These are phyloP conservation scores for Scheffersomyces stambukii DNA, from an alignment of 1,139 yeast species.

Conservation along the genomic window DNA sequence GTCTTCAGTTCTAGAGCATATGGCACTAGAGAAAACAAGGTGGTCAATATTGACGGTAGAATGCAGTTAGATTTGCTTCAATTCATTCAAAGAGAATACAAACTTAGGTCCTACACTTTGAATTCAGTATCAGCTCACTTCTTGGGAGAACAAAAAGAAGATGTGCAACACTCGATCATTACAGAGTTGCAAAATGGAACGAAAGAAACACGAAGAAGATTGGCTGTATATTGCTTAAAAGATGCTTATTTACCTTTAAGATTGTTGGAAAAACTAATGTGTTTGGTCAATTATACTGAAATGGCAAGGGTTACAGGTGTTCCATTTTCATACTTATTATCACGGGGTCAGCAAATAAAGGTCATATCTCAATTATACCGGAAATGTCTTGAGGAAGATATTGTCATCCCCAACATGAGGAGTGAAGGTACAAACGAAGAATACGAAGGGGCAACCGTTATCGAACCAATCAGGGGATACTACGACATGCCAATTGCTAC, in stretches of 20 bases:
- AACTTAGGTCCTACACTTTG: slow-evolving; percentile 87
- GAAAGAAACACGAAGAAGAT: slow-evolving; percentile 85
- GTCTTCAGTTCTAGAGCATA: slow-evolving; percentile 92
- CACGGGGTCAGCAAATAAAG: slow-evolving; percentile 97
- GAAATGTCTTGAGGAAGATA: slow-evolving; percentile 79
- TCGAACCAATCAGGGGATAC: slow-evolving; percentile 93
- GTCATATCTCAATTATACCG: slow-evolving; percentile 93
- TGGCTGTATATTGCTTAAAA: slow-evolving; percentile 95
- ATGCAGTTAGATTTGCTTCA: slow-evolving; percentile 92
- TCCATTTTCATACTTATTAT: slow-evolving; percentile 82
- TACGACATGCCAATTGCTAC: slow-evolving; percentile 98
- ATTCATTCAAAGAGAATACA: slow-evolving; percentile 90
- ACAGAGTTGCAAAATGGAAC: slow-evolving; percentile 92
- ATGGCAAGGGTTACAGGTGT: slow-evolving; percentile 99
- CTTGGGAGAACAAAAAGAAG: slow-evolving; percentile 94
- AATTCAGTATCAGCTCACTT: slow-evolving; percentile 96
- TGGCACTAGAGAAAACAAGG: slow-evolving; percentile 93
- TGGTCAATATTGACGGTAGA: slow-evolving; percentile 90
- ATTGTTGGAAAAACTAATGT: slow-evolving; percentile 88
- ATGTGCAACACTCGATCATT: slow-evolving; percentile 94
- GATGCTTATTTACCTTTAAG: slow-evolving; percentile 93
- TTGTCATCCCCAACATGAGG: slow-evolving; percentile 86
- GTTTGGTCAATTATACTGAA: slow-evolving; percentile 93
- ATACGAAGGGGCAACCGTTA: slow-evolving; percentile 98
- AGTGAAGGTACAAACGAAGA: slow-evolving; percentile 84